A percentile compares a stretch with the other conserved stretches of the same genome.
Conservation (phyloP, 1,284 basidiomycete genomes). For the Prillingera fragicola region DNA sequence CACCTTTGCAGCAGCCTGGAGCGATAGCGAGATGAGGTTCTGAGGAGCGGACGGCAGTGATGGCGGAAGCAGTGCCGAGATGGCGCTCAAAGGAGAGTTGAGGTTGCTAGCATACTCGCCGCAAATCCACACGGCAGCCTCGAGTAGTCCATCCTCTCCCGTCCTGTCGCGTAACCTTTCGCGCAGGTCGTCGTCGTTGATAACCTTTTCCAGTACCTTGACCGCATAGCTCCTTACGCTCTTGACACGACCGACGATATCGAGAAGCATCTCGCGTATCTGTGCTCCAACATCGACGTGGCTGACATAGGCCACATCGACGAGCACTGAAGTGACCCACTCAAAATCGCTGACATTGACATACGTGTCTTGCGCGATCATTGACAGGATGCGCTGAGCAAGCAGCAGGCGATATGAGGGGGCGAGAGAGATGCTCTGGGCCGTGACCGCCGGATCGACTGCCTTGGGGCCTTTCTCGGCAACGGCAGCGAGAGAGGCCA, state of each 20-base stretch:
- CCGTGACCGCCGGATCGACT: slow-evolving; percentile 27
- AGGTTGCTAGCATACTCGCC: slow-evolving; percentile 69
- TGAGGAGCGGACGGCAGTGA: slow-evolving; percentile 57
- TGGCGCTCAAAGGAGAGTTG: slow-evolving; percentile 44
- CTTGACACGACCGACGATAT: slow-evolving; percentile 75
- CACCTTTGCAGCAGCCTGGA: slow-evolving; percentile 79
- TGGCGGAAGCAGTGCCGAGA: slow-evolving; percentile 55
- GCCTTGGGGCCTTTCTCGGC: slow-evolving; percentile 13
- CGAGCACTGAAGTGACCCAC: slow-evolving; percentile 91
- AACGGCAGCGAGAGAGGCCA: slow-evolving; percentile 29
- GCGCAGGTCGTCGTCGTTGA: slow-evolving; percentile 70
- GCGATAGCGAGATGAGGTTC: slow-evolving; percentile 64
- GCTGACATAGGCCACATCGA: slow-evolving; percentile 81
- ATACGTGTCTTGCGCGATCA: slow-evolving; percentile 77
- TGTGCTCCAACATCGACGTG: slow-evolving; percentile 67
- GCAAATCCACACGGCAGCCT: slow-evolving; percentile 91
- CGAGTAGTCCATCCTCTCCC: slow-evolving; percentile 72
- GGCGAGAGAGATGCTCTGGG: slow-evolving; percentile 51
- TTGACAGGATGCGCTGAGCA: slow-evolving; percentile 70
- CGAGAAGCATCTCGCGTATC: slow-evolving; percentile 77
- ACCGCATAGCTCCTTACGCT: slow-evolving; percentile 73
- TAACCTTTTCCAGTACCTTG: slow-evolving; percentile 67
- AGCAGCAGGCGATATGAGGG: slow-evolving; percentile 75
- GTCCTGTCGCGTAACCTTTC: slow-evolving; percentile 51
- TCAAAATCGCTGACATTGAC: slow-evolving; percentile 86